A percentile compares a stretch with the other conserved stretches of the same genome.
Evolutionary conservation across 2,329 filamentous ascomycete genomes (phyloP).

Genomic region (Dendryphion nanum): DNA sequence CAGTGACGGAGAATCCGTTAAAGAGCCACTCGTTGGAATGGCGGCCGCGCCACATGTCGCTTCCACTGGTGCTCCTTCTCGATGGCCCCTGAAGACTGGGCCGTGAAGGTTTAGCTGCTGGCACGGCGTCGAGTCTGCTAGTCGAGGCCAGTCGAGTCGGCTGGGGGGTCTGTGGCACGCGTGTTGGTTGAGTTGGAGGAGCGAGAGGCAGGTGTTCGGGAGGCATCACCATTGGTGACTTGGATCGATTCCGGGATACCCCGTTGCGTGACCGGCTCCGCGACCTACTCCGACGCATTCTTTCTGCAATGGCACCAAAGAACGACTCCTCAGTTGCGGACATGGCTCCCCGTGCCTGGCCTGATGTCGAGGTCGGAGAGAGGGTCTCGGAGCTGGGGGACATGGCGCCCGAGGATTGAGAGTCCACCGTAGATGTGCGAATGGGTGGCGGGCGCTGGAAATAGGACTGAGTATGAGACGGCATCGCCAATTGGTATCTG

Average conservation of each 20-base stretch:
- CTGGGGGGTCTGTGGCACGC: constrained; percentile 14
- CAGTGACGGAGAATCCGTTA: constrained; percentile 37
- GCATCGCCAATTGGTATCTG: constrained; percentile 15
- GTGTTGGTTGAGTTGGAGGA: constrained; percentile 7
- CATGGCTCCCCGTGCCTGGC: constrained; percentile 10
- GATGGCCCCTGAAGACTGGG: constrained; percentile 22
- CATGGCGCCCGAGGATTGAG: constrained; percentile 23
- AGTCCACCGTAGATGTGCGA: constrained; percentile 29
- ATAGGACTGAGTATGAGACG: constrained; percentile 17
- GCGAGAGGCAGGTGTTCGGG: constrained; percentile 21
- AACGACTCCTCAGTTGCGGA: constrained; percentile 33
- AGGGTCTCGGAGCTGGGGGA: constrained; percentile 17
- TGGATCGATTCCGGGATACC: constrained; percentile 23
- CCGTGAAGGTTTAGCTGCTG: constrained; percentile 12
- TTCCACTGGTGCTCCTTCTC: constrained; percentile 28
- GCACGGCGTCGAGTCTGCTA: constrained; percentile 18
- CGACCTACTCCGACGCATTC: constrained; percentile 33
- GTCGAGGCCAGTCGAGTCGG: constrained; percentile 19
- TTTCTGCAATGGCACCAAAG: constrained; percentile 35
- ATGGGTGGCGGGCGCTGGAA: constrained; percentile 31
- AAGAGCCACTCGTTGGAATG: constrained; percentile 42
- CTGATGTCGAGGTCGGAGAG: constrained; percentile 21
- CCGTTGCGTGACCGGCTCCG: constrained; percentile 29
- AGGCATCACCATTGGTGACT: constrained; percentile 31
- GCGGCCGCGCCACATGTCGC: constrained; percentile 36